Evolutionary conservation across 257 asterid species (phyloP).

Genomic region (Salvia hispanica): DNA sequence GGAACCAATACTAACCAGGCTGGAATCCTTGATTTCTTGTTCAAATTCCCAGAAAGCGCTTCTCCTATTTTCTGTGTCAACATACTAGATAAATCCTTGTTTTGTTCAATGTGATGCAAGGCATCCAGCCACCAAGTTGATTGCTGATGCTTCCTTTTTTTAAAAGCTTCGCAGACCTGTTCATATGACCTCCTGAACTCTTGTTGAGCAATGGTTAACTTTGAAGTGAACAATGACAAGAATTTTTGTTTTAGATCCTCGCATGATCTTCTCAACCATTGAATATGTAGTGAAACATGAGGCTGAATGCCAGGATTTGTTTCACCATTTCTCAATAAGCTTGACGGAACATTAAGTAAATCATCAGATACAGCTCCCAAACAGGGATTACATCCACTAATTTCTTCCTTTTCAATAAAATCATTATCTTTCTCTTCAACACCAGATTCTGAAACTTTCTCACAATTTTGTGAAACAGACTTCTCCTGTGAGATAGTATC

Average conservation of each 20-base stretch:
- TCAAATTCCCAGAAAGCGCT: slow-evolving; percentile 65
- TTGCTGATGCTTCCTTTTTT: slow-evolving; percentile 54
- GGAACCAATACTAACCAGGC: slow-evolving; percentile 60
- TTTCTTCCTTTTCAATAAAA: slow-evolving; percentile 40
- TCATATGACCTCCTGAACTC: slow-evolving; percentile 76
- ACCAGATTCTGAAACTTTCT: slow-evolving; percentile 27
- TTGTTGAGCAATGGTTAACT: slow-evolving; percentile 66
- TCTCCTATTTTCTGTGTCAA: slow-evolving; percentile 78
- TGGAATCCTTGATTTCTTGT: slow-evolving; percentile 63
- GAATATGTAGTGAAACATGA: slow-evolving; percentile 40
- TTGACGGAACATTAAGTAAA: slow-evolving; percentile 38
- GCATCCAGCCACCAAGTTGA: slow-evolving; percentile 92
- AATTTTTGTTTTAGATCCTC: slow-evolving; percentile 71
- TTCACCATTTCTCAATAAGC: slow-evolving; percentile 36
- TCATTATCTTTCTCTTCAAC: slow-evolving; percentile 38
- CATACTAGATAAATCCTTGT: slow-evolving; percentile 58
- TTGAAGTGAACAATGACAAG: slow-evolving; percentile 65
- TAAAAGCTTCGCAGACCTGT: slow-evolving; percentile 71
- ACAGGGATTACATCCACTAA: slow-evolving; percentile 34
- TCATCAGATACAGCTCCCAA: slow-evolving; percentile 33
- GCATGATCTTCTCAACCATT: slow-evolving; percentile 50
- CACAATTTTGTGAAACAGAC: slow-evolving; percentile 38
- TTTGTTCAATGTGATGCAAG: slow-evolving; percentile 75
- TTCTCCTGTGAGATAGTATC: slow-evolving; percentile 36
- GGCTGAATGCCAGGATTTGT: slow-evolving; percentile 32